Evolutionary conservation across 2,329 filamentous ascomycete genomes (phyloP).

Genomic region (Metarhizium album): DNA sequence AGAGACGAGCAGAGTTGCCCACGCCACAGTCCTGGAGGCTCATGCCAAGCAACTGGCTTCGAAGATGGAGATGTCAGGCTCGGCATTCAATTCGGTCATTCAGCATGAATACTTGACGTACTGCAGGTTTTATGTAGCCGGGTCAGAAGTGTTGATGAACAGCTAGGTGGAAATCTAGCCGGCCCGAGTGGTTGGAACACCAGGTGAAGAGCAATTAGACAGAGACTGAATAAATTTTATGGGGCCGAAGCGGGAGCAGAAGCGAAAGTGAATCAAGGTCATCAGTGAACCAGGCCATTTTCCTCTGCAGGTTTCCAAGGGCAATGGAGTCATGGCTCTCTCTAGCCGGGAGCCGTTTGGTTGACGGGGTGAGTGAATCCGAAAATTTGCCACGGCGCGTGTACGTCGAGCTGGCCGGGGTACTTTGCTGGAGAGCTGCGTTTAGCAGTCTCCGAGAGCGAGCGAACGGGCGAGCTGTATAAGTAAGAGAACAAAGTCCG

Average conservation of each 20-base stretch:
- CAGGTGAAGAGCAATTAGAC: not conserved
- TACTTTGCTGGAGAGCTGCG: not conserved
- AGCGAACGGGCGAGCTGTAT: not conserved
- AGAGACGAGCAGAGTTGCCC: not conserved
- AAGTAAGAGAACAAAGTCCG: too few relatives aligned
- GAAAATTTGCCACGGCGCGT: not conserved
- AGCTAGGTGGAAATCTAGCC: not conserved
- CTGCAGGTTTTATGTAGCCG: not conserved
- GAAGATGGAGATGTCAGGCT: not conserved
- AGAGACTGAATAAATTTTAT: not conserved
- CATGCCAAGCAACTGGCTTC: not conserved
- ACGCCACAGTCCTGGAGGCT: not conserved
- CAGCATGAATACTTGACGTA: not conserved
- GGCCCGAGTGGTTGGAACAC: not conserved
- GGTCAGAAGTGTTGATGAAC: not conserved
- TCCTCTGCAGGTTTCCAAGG: not conserved
- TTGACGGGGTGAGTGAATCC: not conserved
- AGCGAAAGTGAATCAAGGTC: not conserved
- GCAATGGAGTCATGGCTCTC: not conserved
- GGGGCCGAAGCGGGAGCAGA: not conserved
- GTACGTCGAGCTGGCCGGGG: not conserved
- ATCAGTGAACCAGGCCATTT: not conserved
- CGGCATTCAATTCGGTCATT: not conserved
- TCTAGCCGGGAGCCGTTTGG: not conserved
- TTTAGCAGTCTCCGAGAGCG: not conserved